These are phyloP conservation scores for Colletotrichum lini DNA, from an alignment of 2,329 filamentous ascomycete species.

Conservation along the genomic window DNA sequence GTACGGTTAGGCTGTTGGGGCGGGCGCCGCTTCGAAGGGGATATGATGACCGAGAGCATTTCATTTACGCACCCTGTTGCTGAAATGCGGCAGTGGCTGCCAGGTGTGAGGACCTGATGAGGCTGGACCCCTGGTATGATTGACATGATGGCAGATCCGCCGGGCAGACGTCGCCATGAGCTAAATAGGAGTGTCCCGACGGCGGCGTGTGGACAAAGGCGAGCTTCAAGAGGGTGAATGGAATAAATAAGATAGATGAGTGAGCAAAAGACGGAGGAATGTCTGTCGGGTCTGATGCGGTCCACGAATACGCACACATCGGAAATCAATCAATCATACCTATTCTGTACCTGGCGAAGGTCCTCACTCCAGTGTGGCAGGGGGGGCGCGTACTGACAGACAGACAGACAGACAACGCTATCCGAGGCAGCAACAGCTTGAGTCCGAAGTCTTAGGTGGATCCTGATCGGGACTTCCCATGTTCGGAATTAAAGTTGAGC, in stretches of 20 bases:
- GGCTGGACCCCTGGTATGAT: neutral
- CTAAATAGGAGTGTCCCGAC: neutral
- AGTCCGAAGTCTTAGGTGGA: conserved; percentile 6
- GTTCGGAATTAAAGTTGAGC: conserved; percentile 32
- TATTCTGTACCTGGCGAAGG: too few species aligned
- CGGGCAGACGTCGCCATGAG: neutral
- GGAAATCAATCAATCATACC: too few species aligned
- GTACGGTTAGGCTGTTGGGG: neutral
- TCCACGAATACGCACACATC: too few species aligned
- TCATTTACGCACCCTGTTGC: neutral
- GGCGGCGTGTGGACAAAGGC: neutral
- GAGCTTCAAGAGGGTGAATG: neutral
- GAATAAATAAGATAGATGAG: too few species aligned
- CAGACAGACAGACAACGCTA: neutral
- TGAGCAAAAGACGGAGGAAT: neutral
- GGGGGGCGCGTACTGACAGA: too few species aligned
- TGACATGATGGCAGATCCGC: neutral
- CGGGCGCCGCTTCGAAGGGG: neutral
- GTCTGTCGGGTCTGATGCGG: neutral
- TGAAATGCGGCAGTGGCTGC: neutral
- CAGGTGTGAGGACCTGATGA: neutral
- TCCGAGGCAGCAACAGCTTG: neutral
- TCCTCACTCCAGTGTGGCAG: too few species aligned
- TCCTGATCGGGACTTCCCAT: conserved; percentile 15
- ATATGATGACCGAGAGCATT: neutral